Conservation (phyloP, 2,329 filamentous ascomycete genomes). For the Trichoderma afroharzianum region DNA sequence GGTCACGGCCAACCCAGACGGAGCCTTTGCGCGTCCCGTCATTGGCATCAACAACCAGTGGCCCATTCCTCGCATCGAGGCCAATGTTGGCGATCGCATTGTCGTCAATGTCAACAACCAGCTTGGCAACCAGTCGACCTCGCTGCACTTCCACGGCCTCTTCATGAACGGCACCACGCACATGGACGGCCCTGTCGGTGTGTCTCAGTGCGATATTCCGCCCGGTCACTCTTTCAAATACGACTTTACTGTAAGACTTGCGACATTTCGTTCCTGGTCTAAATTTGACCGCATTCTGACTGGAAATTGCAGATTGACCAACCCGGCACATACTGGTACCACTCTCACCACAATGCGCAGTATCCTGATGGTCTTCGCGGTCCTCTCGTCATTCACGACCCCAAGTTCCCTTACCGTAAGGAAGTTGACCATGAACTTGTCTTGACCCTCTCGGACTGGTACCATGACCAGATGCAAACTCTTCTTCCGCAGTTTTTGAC, state of each 20-base stretch:
- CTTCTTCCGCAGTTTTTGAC: slow-evolving; percentile 48
- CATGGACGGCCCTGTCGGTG: slow-evolving; percentile 67
- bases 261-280: background rate
- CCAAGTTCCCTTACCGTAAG: slow-evolving; percentile 52
- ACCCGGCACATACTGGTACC: slow-evolving; percentile 77
- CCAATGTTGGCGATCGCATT: slow-evolving; percentile 58
- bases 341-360: slow-evolving; percentile 64
- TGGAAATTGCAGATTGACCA: slow-evolving; percentile 51
- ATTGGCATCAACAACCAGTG: slow-evolving; percentile 76
- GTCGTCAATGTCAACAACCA: slow-evolving; percentile 57
- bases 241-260: slow-evolving; percentile 56
- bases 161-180: slow-evolving; percentile 63
- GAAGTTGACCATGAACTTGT: slow-evolving; percentile 61
- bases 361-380: slow-evolving; percentile 68
- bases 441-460: slow-evolving; percentile 67
- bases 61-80: slow-evolving; percentile 66
- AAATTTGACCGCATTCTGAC: background rate
- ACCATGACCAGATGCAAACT: slow-evolving; percentile 55
- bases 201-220: slow-evolving; percentile 65
- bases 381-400: slow-evolving; percentile 62
- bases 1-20: slow-evolving; percentile 71
- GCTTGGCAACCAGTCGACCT: slow-evolving; percentile 60
- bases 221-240: slow-evolving; percentile 65
- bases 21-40: slow-evolving; percentile 57
- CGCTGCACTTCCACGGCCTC: slow-evolving; percentile 68